Evolutionary conservation across 805 yeast genomes (phyloP).

Genomic region (Starmerella roubikii): DNA sequence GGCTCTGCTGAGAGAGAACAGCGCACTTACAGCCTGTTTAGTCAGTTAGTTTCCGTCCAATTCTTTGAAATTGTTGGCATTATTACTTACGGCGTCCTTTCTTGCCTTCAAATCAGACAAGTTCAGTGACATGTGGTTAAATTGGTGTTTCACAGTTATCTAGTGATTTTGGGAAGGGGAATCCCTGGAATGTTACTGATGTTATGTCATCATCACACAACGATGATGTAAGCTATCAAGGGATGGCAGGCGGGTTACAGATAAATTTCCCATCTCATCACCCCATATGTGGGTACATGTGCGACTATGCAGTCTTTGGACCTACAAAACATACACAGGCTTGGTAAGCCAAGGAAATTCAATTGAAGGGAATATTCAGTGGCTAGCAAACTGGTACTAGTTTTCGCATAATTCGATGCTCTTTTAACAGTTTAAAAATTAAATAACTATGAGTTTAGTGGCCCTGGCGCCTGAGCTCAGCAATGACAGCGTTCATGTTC

Average conservation of each 20-base stretch:
- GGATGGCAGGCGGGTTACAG: no score
- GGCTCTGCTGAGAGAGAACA: constrained; percentile 73
- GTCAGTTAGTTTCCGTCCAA: no score
- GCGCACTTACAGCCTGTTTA: constrained; percentile 55
- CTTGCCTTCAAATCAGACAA: constrained; percentile 20
- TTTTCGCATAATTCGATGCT: no score
- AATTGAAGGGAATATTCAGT: no score
- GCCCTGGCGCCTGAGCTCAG: constrained; percentile 64
- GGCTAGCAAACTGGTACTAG: no score
- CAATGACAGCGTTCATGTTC: constrained; percentile 91
- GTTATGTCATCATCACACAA: background rate
- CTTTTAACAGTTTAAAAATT: background rate
- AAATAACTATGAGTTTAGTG: constrained; percentile 17
- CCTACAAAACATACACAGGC: no score
- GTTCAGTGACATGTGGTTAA: no score
- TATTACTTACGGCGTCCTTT: constrained; percentile 27
- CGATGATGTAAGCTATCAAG: background rate
- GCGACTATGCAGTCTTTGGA: no score
- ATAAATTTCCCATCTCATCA: no score
- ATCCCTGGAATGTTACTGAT: background rate
- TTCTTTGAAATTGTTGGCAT: background rate
- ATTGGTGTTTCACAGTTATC: constrained; percentile 1
- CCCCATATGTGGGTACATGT: no score
- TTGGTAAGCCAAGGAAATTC: no score
- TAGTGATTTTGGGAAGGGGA: background rate